phyloP scores from a whole-genome alignment of 768 basidiomycete species.

The Suillus luteus region DNA sequence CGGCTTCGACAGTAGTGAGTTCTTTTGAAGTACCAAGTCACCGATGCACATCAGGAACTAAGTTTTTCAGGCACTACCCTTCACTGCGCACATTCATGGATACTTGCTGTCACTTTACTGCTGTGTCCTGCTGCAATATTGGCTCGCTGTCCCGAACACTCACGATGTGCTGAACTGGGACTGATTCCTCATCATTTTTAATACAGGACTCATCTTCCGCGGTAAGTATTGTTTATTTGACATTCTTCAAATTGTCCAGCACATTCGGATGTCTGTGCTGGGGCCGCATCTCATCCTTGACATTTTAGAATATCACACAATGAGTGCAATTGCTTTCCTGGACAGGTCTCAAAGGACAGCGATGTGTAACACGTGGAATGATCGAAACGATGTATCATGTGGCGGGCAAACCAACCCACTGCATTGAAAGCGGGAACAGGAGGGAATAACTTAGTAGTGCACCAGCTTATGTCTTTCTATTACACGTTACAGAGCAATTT shows the following conservation, averaged over 20 bases:
- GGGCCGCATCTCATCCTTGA: background rate
- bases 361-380: background rate
- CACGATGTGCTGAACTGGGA: background rate
- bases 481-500: background rate
- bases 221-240: background rate
- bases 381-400: background rate
- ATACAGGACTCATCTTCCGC: background rate
- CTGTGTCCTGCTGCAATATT: background rate
- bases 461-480: background rate
- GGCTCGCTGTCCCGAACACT: background rate
- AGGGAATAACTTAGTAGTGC: background rate
- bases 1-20: background rate
- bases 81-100: background rate
- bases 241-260: background rate
- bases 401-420: background rate
- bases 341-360: background rate
- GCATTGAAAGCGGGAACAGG: background rate
- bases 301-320: background rate
- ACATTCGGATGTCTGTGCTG: background rate
- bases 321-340: background rate
- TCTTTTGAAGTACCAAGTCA: background rate
- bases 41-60: background rate
- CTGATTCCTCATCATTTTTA: background rate
- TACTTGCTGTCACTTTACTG: background rate
- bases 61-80: background rate